Conservation (phyloP, 139 green algal species). For the Coelastrella sp. region DNA sequence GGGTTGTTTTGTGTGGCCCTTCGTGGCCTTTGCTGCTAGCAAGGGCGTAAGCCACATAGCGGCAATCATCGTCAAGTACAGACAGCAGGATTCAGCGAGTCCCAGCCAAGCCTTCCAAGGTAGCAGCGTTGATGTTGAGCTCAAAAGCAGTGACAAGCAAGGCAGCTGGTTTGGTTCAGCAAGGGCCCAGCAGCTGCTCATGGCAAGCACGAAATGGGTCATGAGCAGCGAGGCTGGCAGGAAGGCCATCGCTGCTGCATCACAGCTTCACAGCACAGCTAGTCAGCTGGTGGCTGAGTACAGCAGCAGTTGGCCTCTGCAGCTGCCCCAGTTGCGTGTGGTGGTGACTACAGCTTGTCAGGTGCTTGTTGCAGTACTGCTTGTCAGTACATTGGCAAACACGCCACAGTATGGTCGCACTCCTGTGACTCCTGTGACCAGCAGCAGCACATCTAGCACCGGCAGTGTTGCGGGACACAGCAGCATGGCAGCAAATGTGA, state of each 20-base stretch:
- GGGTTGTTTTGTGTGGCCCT: not conserved
- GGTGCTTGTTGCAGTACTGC: not conserved
- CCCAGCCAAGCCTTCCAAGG: not conserved
- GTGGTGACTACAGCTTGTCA: not conserved
- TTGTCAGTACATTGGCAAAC: not conserved
- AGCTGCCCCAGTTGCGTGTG: not conserved
- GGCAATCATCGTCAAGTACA: not conserved
- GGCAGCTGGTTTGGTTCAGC: no score
- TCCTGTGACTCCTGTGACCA: not conserved
- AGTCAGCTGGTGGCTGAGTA: no score
- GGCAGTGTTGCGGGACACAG: not conserved
- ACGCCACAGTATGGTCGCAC: not conserved
- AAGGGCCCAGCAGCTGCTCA: no score
- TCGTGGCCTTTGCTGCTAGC: not conserved
- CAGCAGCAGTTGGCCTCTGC: not conserved
- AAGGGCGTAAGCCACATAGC: not conserved
- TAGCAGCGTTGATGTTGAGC: not conserved
- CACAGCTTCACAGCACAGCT: not conserved
- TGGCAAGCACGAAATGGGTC: no score
- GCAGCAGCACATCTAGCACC: not conserved
- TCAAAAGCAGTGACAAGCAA: not conserved
- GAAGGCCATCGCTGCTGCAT: not conserved
- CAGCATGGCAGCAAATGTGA: no score
- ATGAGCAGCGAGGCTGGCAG: not conserved
- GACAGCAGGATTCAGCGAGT: not conserved